A percentile compares a stretch with the other conserved stretches of the same genome.
phyloP scores from a whole-genome alignment of 2,329 filamentous ascomycete genomes.

The Verticillium alfalfae region DNA sequence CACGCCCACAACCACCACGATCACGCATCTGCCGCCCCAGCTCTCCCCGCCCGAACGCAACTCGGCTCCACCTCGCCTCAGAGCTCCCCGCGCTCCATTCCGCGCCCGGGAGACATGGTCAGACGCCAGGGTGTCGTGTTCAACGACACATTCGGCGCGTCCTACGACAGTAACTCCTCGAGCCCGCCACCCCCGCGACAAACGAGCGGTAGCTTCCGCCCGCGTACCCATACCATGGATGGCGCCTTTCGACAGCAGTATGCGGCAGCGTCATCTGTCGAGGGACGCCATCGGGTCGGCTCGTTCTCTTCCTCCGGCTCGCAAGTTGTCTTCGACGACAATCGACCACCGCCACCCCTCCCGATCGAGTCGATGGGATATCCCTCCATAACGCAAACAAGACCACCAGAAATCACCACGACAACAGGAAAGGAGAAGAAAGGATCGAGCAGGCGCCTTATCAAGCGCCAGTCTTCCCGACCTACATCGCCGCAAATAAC shows the following conservation, averaged over 20 bases:
- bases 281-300: slow-evolving; percentile 60
- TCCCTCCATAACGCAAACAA: slow-evolving; percentile 28
- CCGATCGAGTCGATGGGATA: slow-evolving; percentile 36
- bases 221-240: slow-evolving; percentile 55
- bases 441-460: slow-evolving; percentile 41
- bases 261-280: slow-evolving; percentile 20
- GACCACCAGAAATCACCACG: slow-evolving; percentile 13
- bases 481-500: slow-evolving; percentile 53
- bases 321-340: slow-evolving; percentile 45
- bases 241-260: slow-evolving; percentile 43
- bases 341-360: slow-evolving; percentile 29
- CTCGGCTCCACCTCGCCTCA: slow-evolving; percentile 32
- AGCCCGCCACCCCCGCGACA: slow-evolving; percentile 30
- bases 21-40: slow-evolving; percentile 2
- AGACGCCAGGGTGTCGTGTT: slow-evolving; percentile 57
- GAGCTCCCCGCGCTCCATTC: slow-evolving; percentile 41
- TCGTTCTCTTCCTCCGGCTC: slow-evolving; percentile 63
- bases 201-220: slow-evolving; percentile 33
- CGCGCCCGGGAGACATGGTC: slow-evolving; percentile 28
- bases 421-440: slow-evolving; percentile 37
- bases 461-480: slow-evolving; percentile 51
- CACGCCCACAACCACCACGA: slow-evolving; percentile 4
- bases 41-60: slow-evolving; percentile 20
- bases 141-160: slow-evolving; percentile 46
- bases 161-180: slow-evolving; percentile 37